A percentile compares a stretch with the other conserved stretches of the same genome.
Evolutionary conservation across 176 grass and related monocot species (phyloP).

Genomic region (maize (Zea mays)): DNA sequence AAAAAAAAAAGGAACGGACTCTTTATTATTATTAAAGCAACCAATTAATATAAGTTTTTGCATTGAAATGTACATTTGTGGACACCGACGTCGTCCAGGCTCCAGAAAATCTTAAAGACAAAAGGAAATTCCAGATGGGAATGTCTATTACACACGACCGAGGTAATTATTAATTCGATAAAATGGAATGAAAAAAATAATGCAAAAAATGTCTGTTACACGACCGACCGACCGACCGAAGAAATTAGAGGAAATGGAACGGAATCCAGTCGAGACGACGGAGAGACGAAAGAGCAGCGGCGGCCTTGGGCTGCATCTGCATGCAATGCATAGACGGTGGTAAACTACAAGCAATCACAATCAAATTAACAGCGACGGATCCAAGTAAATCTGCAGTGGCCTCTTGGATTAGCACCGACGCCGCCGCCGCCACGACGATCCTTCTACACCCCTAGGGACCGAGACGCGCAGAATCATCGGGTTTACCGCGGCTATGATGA

Average conservation of each 20-base stretch:
- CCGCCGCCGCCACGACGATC: neutral
- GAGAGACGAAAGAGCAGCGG: neutral
- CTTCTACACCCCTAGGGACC: neutral
- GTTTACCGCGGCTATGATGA: neutral
- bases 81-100: neutral
- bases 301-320: neutral
- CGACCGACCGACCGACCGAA: neutral
- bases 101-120: neutral
- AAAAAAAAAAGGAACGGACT: neutral
- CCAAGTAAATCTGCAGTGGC: neutral
- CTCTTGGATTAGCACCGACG: neutral
- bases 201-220: neutral
- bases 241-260: neutral
- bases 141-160: too few relatives aligned
- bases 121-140: neutral
- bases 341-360: neutral
- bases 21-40: neutral
- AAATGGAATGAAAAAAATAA: too few relatives aligned
- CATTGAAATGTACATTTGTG: constrained; percentile 3
- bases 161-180: too few relatives aligned
- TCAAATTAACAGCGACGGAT: neutral
- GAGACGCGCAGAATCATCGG: neutral
- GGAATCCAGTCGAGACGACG: neutral
- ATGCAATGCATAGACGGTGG: neutral
- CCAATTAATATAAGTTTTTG: neutral